Conservation (phyloP, 1,284 basidiomycete genomes). For the Trichosporon inkin region DNA sequence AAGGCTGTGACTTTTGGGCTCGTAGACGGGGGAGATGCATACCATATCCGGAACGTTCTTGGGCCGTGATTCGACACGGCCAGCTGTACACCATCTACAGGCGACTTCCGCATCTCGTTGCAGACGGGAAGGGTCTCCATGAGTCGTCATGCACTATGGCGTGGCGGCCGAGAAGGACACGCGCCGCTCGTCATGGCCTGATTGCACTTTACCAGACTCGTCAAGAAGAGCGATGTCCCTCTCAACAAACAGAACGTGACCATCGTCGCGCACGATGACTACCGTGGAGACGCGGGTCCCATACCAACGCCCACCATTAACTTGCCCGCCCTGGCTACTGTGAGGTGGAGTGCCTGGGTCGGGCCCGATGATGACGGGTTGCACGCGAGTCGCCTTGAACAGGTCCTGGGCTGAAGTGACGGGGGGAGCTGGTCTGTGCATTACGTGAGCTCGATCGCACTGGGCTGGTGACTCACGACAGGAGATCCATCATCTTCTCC, state of each 20-base stretch:
- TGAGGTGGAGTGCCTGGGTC: constrained; percentile 6
- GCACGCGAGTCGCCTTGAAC: constrained; percentile 29
- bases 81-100: too few relatives aligned
- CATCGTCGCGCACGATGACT: constrained; percentile 40
- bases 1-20: constrained; percentile 25
- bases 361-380: constrained; percentile 27
- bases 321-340: not conserved
- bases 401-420: constrained; percentile 19
- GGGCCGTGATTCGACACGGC: too few relatives aligned
- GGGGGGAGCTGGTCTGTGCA: constrained; percentile 12
- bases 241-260: constrained; percentile 43
- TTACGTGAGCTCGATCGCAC: not conserved
- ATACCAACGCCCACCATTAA: constrained; percentile 31
- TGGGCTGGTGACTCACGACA: constrained; percentile 32
- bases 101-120: too few relatives aligned
- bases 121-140: not conserved
- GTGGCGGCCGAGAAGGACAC: constrained; percentile 20
- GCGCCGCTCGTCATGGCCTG: constrained; percentile 26
- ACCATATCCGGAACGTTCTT: constrained; percentile 17
- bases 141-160: not conserved
- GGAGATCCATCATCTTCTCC: constrained; percentile 35
- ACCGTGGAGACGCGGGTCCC: constrained; percentile 46
- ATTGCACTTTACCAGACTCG: constrained; percentile 25
- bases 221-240: constrained; percentile 37
- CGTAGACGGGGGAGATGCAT: constrained; percentile 25